Percentiles rank a stretch among this genome's conserved stretches.
Conservation (phyloP, 179 eudicot species). For the Nepenthes alata region DNA sequence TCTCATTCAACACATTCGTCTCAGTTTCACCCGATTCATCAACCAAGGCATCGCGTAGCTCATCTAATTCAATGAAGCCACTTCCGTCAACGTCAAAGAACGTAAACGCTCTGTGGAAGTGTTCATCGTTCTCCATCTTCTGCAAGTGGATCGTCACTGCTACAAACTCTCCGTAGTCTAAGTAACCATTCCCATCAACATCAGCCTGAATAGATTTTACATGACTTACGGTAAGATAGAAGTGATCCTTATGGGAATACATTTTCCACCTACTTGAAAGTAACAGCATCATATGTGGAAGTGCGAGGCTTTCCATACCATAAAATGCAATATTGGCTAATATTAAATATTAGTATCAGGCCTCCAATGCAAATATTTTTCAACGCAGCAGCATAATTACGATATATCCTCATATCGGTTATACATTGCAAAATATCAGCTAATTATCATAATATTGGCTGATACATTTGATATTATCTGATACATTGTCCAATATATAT, state of each 20-base stretch:
- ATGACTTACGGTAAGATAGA: too few species aligned
- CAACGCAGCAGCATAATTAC: too few species aligned
- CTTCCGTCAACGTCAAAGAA: constrained; percentile 81
- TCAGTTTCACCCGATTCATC: constrained; percentile 73
- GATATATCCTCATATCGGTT: too few species aligned
- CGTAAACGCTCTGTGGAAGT: constrained; percentile 70
- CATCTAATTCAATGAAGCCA: constrained; percentile 80
- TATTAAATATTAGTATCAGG: too few species aligned
- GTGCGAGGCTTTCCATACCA: neutral
- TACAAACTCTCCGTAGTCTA: constrained; percentile 94
- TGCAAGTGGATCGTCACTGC: constrained; percentile 92
- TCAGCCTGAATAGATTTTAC: constrained; percentile 45
- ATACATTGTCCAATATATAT: too few species aligned
- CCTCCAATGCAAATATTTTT: too few species aligned
- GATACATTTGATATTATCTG: too few species aligned
- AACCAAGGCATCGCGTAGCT: constrained; percentile 65
- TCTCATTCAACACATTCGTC: constrained; percentile 48
- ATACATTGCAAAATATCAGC: too few species aligned
- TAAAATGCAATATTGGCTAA: neutral
- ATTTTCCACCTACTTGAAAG: too few species aligned
- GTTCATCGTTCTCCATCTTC: constrained; percentile 93
- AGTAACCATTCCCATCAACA: constrained; percentile 79
- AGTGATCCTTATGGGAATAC: too few species aligned
- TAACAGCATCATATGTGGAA: too few species aligned
- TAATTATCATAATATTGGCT: too few species aligned